Evolutionary conservation across 176 grass and related monocot genomes (phyloP).

Genomic region (Pontederia paniculata): DNA sequence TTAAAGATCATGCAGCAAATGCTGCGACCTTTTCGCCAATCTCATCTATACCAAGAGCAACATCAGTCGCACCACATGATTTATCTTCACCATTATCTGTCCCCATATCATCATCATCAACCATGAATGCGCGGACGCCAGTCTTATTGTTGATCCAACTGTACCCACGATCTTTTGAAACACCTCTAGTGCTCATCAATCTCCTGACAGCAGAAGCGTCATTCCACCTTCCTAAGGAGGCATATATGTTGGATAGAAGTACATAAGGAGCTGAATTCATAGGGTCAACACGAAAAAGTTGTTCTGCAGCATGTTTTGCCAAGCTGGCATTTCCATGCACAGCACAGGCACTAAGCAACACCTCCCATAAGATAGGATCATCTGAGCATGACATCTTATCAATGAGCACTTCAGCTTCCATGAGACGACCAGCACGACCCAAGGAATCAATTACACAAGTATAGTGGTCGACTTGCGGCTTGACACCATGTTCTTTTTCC

Average conservation of each 20-base stretch:
- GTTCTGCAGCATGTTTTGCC: conserved; percentile 48
- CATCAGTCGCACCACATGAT: not conserved
- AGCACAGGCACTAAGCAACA: conserved; percentile 66
- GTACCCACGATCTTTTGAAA: conserved; percentile 57
- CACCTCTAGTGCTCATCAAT: conserved; percentile 57
- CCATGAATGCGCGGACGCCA: conserved; percentile 51
- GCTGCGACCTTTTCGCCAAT: conserved; percentile 8
- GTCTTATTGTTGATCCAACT: conserved; percentile 75
- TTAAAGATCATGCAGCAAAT: conserved; percentile 24
- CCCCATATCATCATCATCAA: conserved; percentile 50
- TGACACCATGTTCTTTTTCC: conserved; percentile 38
- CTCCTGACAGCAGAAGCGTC: conserved; percentile 56
- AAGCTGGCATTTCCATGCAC: conserved; percentile 62
- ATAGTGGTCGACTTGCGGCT: conserved; percentile 62
- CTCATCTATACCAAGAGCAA: conserved; percentile 10
- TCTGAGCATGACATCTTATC: conserved; percentile 52
- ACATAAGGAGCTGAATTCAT: conserved; percentile 68
- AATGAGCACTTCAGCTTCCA: conserved; percentile 50
- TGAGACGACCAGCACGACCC: conserved; percentile 51
- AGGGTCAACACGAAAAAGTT: conserved; percentile 57
- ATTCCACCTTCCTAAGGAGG: conserved; percentile 43
- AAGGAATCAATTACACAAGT: conserved; percentile 81
- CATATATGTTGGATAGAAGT: conserved; percentile 93
- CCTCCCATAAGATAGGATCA: conserved; percentile 73
- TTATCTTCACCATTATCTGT: conserved; percentile 13